Evolutionary conservation across 768 basidiomycete species (phyloP).

Genomic region (Trametes cingulata): DNA sequence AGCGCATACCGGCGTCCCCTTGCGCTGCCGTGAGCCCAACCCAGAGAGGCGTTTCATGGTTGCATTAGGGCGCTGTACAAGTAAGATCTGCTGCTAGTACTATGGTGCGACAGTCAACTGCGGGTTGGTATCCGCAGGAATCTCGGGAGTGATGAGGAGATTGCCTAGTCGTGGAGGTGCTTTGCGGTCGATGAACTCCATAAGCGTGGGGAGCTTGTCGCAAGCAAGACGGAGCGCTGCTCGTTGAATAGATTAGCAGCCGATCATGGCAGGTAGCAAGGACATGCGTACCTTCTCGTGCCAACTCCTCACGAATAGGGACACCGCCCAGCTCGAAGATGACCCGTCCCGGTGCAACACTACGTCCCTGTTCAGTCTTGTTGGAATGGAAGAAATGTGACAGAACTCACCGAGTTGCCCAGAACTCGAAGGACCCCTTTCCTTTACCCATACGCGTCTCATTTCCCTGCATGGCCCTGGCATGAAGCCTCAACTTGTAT

Average conservation of each 20-base stretch:
- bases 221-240: slow-evolving; percentile 86
- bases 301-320: slow-evolving; percentile 89
- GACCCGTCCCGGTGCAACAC: slow-evolving; percentile 85
- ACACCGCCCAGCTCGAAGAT: slow-evolving; percentile 92
- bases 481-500: not conserved
- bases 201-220: slow-evolving; percentile 81
- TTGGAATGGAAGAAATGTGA: not conserved
- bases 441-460: slow-evolving; percentile 99
- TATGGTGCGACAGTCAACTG: not conserved
- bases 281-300: slow-evolving; percentile 74
- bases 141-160: slow-evolving; percentile 43
- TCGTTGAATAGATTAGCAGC: not conserved
- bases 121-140: slow-evolving; percentile 6
- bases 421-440: slow-evolving; percentile 96
- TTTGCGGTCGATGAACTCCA: slow-evolving; percentile 78
- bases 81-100: not conserved
- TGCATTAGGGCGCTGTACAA: slow-evolving; percentile 9
- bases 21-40: too few species aligned
- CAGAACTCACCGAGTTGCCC: slow-evolving; percentile 80
- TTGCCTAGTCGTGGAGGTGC: slow-evolving; percentile 77
- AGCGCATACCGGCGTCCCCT: too few species aligned
- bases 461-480: slow-evolving; percentile 63
- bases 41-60: too few species aligned
- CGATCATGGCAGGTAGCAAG: not conserved
- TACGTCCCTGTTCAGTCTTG: slow-evolving; percentile 31